Conservation (phyloP, 345 rosid genomes). For the Citropsis articulata region DNA sequence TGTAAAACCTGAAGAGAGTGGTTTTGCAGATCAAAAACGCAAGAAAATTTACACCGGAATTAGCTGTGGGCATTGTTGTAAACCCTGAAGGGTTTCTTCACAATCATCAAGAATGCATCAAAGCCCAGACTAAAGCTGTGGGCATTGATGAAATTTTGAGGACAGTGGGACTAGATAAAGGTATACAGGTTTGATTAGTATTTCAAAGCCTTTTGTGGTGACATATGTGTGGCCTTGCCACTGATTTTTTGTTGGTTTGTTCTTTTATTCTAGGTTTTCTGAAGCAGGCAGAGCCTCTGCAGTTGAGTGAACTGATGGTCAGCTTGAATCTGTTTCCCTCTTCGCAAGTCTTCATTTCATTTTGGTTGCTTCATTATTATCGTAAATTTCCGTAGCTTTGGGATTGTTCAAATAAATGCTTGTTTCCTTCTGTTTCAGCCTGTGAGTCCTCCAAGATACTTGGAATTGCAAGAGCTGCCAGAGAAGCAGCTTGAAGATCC, state of each 20-base stretch:
- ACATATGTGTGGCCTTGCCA: neutral
- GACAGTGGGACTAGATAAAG: conserved; percentile 40
- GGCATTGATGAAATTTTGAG: conserved; percentile 36
- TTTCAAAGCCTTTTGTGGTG: neutral
- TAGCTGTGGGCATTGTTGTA: too few species aligned
- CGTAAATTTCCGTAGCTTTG: neutral
- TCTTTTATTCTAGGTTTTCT: conserved; percentile 19
- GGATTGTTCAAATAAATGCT: neutral
- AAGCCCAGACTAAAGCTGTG: conserved; percentile 29
- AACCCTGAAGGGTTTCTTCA: conserved; percentile 47
- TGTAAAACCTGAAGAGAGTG: neutral
- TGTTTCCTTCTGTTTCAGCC: conserved; percentile 11
- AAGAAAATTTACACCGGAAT: neutral
- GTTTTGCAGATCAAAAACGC: too few species aligned
- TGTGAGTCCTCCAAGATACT: conserved; percentile 24
- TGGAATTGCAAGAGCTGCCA: conserved; percentile 28
- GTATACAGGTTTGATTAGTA: conserved; percentile 9
- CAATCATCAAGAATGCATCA: conserved; percentile 53
- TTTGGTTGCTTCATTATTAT: neutral
- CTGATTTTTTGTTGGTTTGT: neutral
- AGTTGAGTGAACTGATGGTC: conserved; percentile 24
- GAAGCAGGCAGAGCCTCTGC: conserved; percentile 11
- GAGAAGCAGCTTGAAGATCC: conserved; percentile 20
- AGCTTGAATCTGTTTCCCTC: neutral
- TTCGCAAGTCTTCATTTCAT: neutral